Base-by-base conservation (phyloP, 345 rosid species). In the Balakata baccata region DNA sequence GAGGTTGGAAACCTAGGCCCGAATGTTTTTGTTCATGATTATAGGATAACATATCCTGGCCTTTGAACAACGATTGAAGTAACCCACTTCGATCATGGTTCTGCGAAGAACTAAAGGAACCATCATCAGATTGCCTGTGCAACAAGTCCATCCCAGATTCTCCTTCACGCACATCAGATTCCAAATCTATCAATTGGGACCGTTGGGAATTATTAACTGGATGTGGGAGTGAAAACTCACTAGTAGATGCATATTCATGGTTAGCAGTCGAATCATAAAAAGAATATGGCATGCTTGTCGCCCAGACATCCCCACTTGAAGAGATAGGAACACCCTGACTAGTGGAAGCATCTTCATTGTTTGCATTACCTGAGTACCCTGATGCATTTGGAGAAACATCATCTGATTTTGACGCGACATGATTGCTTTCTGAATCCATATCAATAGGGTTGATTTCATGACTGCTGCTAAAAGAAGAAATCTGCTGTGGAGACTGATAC, bases 1-100 rank as follows among this genome's bases (percentile, higher is more conserved):
- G 83, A 59, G 87, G 77, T 74, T 86, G 93, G 75, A 86, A 87
- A 90, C 86, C 85, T 52, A 83, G 64, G 63, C 84, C 85, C 38
- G 74, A 70, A 75, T 71, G 87, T 75, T 88, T 92, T 84, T 84
- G 92, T 77, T 85, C 90, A 63, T 75, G 75, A 72, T 71, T 77
- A 75, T 81, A 85, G 34, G 86, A 72, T 68, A 84, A 70, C 76
- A 81, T 69, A 25, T 80, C 90, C 80, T 87, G 95, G 69, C 85
- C 86, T 78, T 84, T 89, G 75, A 91, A 88, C 53, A 95, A 68
- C 51, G 97, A 92, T 54, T 90, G 99, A 72, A 95, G 97, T 54
- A 92, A 82, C 75, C 93, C 97, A 81, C 82, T 93, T 52, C 84
- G 86, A 74, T 85, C 90, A 71, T 80, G 89, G 81, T 78, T 84